Conservation (phyloP, 2,329 filamentous ascomycete species). For the Colletotrichum eleusines region DNA sequence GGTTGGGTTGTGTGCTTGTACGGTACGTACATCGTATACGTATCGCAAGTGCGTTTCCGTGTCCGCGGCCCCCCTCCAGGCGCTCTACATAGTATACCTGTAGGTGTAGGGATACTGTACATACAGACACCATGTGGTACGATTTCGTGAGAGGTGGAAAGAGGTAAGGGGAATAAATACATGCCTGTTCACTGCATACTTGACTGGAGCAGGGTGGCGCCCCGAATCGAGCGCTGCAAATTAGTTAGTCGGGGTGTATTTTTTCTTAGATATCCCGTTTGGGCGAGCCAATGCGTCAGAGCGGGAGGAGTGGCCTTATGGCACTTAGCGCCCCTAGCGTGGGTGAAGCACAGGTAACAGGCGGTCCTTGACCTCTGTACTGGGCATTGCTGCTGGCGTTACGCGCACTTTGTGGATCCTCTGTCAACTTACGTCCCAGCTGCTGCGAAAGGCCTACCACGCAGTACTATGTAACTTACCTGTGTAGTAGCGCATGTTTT, state of each 20-base stretch:
- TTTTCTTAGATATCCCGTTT: slow-evolving; percentile 20
- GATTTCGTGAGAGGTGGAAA: not conserved
- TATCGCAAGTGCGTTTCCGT: slow-evolving; percentile 2
- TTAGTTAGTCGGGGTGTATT: slow-evolving; percentile 20
- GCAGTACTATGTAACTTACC: no score
- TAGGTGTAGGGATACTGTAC: no score
- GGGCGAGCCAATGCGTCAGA: slow-evolving; percentile 33
- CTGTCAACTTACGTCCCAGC: slow-evolving; percentile 9
- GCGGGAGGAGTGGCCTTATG: slow-evolving; percentile 34
- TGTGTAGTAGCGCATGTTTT: not conserved
- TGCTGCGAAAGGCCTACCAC: no score
- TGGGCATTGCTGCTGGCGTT: not conserved
- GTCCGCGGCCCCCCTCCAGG: not conserved
- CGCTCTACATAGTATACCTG: not conserved
- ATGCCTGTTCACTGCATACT: not conserved
- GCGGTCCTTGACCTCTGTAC: slow-evolving; percentile 21
- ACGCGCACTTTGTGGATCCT: not conserved
- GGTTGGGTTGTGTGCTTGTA: not conserved
- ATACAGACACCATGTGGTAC: no score
- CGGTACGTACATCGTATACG: not conserved
- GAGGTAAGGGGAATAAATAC: not conserved
- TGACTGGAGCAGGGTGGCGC: slow-evolving; percentile 7
- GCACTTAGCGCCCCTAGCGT: slow-evolving; percentile 30
- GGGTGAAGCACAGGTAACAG: slow-evolving; percentile 17
- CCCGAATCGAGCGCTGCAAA: slow-evolving; percentile 18